Base-by-base conservation (phyloP, 2,329 filamentous ascomycete species). In the Apiospora malaysiana region DNA sequence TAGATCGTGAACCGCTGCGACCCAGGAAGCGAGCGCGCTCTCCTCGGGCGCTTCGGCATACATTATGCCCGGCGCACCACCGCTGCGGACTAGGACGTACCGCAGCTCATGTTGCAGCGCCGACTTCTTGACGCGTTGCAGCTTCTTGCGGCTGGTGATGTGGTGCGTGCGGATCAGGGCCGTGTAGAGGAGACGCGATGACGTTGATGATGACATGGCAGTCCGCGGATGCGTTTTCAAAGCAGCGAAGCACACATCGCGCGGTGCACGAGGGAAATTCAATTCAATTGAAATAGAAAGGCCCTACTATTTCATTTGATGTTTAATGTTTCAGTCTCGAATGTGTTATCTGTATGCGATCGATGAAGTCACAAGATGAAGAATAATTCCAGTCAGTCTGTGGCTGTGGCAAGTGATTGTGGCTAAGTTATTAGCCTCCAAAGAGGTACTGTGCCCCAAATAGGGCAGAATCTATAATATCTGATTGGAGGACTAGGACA, bases 61-160 rank as follows among this genome's bases (percentile, higher is more conserved):
- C 92, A 95, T 94, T 74, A 95, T 90, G 1, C 93, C 93, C 0
- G 93, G 93, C 32, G 87, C 87, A 1, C 90, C 89, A 14, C 92
- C 92, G 73, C 87, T 90, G 37, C 92, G 88, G 0, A 94, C 83
- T 4, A 94, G 82, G 1, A 92, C 88, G 74, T 88, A 91, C 68
- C 91, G 87, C 70, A 89, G 0, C 74, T 88, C 83, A 66, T 87
- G 84, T 43, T 88, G 85, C 8, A 91, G 90, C 4, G 88, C 87
- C 2, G 88, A 87, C 2, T 92, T 91, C 68, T 85, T 88, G 27
- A 95, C 85, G 70, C 81, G 82, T 9, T 83, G 81, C 0, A 87
- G 81, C 78, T 95, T 95, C 78, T 94, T 94, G 74, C 92, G 90
- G 0, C 91, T 94, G 4, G 92, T 94, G 77, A 95, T 94, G 79